These are phyloP conservation scores for Achaetomium macrosporum DNA, from an alignment of 2,329 filamentous ascomycete species.

Conservation along the genomic window DNA sequence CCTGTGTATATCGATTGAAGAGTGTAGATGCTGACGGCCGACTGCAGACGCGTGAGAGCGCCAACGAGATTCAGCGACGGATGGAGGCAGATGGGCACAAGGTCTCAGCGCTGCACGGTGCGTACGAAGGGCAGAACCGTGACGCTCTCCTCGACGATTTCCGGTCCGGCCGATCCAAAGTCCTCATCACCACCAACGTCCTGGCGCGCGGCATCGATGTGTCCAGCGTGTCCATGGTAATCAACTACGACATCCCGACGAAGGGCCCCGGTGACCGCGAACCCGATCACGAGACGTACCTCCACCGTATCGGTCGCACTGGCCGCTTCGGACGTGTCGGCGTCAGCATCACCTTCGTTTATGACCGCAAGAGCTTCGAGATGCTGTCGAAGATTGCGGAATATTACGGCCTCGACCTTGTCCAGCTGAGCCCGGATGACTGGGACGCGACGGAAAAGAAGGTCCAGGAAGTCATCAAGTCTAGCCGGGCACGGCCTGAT, in stretches of 20 bases:
- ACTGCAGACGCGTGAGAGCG: slow-evolving; percentile 72
- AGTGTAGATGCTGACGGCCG: background rate
- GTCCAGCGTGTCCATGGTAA: slow-evolving; percentile 90
- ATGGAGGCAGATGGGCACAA: slow-evolving; percentile 89
- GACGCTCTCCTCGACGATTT: slow-evolving; percentile 83
- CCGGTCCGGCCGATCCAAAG: slow-evolving; percentile 80
- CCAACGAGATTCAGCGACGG: slow-evolving; percentile 73
- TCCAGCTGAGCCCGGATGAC: slow-evolving; percentile 75
- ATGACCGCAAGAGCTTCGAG: slow-evolving; percentile 73
- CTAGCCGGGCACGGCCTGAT: slow-evolving; percentile 25
- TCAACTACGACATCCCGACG: slow-evolving; percentile 90
- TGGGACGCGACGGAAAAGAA: slow-evolving; percentile 85
- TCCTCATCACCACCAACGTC: slow-evolving; percentile 96
- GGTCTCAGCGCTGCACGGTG: slow-evolving; percentile 83
- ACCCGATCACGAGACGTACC: slow-evolving; percentile 90
- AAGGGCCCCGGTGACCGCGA: slow-evolving; percentile 70
- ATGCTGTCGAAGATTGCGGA: slow-evolving; percentile 74
- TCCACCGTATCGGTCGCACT: slow-evolving; percentile 95
- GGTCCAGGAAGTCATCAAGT: slow-evolving; percentile 33
- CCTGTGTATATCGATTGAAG: background rate
- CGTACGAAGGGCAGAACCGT: slow-evolving; percentile 75
- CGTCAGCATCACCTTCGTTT: slow-evolving; percentile 91
- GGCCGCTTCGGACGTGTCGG: slow-evolving; percentile 95
- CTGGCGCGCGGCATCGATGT: slow-evolving; percentile 91
- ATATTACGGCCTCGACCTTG: slow-evolving; percentile 75